These are phyloP conservation scores for Daldinia concentrica DNA, from an alignment of 495 filamentous ascomycete genomes.

Conservation along the genomic window DNA sequence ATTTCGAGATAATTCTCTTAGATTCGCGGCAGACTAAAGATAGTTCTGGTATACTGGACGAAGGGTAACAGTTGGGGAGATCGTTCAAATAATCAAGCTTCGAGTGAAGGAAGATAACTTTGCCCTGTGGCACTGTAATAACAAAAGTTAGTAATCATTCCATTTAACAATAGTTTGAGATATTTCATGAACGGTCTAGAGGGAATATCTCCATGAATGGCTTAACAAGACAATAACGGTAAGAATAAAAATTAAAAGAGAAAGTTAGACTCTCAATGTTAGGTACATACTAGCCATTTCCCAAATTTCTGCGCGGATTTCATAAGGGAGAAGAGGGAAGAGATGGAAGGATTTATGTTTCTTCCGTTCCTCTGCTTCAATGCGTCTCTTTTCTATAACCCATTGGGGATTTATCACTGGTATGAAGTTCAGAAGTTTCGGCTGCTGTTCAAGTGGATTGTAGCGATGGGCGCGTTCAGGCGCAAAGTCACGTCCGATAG, in stretches of 20 bases:
- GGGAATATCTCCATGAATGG: no score
- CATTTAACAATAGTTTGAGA: neutral
- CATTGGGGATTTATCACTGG: neutral
- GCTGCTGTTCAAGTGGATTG: neutral
- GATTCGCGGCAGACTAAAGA: neutral
- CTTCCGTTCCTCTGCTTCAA: neutral
- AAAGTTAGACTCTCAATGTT: neutral
- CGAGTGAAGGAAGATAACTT: neutral
- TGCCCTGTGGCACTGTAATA: neutral
- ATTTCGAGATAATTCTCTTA: neutral
- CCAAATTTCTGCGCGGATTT: neutral
- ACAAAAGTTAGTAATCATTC: neutral
- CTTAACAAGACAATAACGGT: no score
- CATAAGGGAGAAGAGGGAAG: neutral
- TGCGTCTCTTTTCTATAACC: neutral
- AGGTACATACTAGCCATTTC: neutral
- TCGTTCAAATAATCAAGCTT: neutral
- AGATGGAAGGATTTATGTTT: neutral
- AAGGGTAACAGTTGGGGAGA: no score
- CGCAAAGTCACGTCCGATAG: neutral
- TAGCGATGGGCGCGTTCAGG: neutral
- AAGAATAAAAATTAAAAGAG: no score
- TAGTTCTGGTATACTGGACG: neutral
- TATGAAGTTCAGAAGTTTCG: no score
- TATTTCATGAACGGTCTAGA: no score